Evolutionary conservation across 2,329 filamentous ascomycete genomes (phyloP).

Genomic region (Cryphonectria japonica): DNA sequence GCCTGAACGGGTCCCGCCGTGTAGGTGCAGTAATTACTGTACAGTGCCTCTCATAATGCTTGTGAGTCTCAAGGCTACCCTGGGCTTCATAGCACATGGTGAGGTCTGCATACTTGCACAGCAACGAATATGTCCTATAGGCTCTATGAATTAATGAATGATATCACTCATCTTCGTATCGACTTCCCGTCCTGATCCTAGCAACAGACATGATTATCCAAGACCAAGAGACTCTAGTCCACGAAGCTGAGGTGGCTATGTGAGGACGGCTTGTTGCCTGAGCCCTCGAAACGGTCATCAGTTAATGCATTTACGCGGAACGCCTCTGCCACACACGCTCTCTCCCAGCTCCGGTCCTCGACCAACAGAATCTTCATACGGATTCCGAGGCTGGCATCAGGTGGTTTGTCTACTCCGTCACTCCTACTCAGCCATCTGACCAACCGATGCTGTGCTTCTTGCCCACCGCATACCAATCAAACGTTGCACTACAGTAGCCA

Average conservation of each 20-base stretch:
- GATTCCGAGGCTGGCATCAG: background rate
- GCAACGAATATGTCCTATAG: background rate
- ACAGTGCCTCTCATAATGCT: slow-evolving; percentile 1
- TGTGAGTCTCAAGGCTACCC: background rate
- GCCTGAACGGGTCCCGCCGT: background rate
- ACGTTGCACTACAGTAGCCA: slow-evolving; percentile 25
- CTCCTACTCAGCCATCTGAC: slow-evolving; percentile 16
- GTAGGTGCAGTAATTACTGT: background rate
- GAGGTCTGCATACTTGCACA: background rate
- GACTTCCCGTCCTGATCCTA: background rate
- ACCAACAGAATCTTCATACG: background rate
- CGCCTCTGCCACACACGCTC: background rate
- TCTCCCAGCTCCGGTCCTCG: background rate
- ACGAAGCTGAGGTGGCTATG: background rate
- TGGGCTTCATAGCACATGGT: background rate
- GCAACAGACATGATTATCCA: background rate
- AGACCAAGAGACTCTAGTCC: background rate
- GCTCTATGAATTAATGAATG: background rate
- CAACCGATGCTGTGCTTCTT: slow-evolving; percentile 11
- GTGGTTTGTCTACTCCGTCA: background rate
- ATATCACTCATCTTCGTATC: background rate
- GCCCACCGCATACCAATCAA: slow-evolving; percentile 14
- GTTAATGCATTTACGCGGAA: background rate
- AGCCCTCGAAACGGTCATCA: background rate
- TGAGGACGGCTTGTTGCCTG: background rate